Base-by-base conservation (phyloP, 1,284 basidiomycete species). In the Sporisorium exsertum region DNA sequence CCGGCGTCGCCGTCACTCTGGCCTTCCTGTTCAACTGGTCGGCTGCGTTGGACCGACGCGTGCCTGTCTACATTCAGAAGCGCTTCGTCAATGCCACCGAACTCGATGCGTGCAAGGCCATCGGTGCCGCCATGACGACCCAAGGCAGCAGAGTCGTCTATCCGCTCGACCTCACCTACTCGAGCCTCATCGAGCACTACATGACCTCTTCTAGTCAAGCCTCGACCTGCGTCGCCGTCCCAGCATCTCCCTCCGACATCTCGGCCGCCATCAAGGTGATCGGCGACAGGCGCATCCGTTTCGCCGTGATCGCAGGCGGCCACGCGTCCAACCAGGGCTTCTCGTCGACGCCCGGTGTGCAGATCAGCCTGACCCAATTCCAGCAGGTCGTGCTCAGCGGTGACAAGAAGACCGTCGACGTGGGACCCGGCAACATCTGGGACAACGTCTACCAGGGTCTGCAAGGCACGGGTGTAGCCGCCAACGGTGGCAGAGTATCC, bases 301-400 rank as follows among this genome's bases (percentile, higher is more conserved):
- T 78, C 35, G 79, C 74, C n/a, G 54, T 81, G 37, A 54, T 62
- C 10, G 59, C 54, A 22, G 79, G 74, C 24, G 67, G 69, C 13
- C 79, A 81, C 61, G 77, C 79, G 24, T 70, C 69, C 49, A 81
- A 81, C 64, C 60, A 71, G 20, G 79, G 79, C 58, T 81, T 79
- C 57, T 76, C 72, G 3, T 77, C 72, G 4, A 81, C 79, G 16
- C 67, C 63, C 12, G 79, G 79, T 49, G 59, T 81, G 16, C 71
- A 72, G n/a, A 79, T 81, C 58, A 70, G 55, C 57, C 47, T 80
- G 24, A 46, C 62, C 12, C 65, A 67, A 20, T 80, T 81, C 65
- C 57, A 77, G 46, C 64, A 75, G 45, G 68, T 78, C 47, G 75
- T 51, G 12, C 62, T 81, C 4, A 49, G 59, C 35, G 52, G 49